Evolutionary conservation across 2,329 filamentous ascomycete genomes (phyloP), one percentile per base, ranked within the genome.

Genomic region (Arthrinium puccinioides): DNA sequence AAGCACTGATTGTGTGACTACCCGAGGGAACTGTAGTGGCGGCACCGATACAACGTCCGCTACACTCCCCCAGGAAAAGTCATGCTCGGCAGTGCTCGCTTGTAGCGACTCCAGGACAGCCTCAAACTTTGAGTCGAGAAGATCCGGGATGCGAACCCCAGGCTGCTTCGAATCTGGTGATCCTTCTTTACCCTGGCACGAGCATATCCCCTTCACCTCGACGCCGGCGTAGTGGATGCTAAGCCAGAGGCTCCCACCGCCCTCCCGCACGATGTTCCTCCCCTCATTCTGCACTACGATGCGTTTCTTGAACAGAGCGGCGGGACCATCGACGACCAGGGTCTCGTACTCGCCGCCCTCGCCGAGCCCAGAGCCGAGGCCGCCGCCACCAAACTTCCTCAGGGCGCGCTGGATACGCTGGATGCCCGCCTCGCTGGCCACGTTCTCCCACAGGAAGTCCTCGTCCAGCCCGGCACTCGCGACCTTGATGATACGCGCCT

Each of bases 271-370:
- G 5, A 79, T 61, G 36, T 62, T 63, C 39, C 64, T 70, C 40
- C 72, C 70, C 4, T 60, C 57, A 2, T 76, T 70, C 0, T 63
- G 63, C 21, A 96, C 66, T 28, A 69, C 64, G 44, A 97, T 83
- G 36, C 70, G 74, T 46, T 71, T 74, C 61, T 75, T 82, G 72
- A 92, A 96, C 42, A 96, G 57, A 34, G 66, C 64, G 1, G 54
- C 51, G 8, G 90, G 90, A 9, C 90, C 92, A 60, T 88, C 79
- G 24, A 97, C 54, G 30, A 92, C 87, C 36, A 97, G 66, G 21
- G 88, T 97, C 71, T 97, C 92, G 60, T 94, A 97, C 66, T 97
- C 92, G 4, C 92, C 92, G 6, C 92, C 92, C 58, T 97, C 92
- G 1, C 92, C 92, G 14, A 97, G 63, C 9, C 89, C 77, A 8